phyloP scores from a whole-genome alignment of 2,329 filamentous ascomycete genomes.

The Cordyceps tenuipes region DNA sequence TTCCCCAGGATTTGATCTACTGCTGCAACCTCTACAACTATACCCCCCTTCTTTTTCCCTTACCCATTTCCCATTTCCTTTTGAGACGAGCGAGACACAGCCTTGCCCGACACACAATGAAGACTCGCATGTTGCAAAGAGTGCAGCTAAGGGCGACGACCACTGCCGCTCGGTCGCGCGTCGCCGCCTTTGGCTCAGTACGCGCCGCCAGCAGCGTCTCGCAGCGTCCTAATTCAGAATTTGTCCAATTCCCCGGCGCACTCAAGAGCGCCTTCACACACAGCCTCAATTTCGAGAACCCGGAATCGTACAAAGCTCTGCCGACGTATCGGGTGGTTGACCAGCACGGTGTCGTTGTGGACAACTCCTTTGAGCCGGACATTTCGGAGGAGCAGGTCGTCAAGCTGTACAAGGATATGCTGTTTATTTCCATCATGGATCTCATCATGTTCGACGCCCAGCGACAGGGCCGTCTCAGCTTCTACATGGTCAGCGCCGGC shows the following conservation, averaged over 20 bases:
- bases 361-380: constrained; percentile 60
- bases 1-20: constrained; percentile 8
- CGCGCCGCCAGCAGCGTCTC: constrained; percentile 43
- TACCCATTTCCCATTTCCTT: neutral
- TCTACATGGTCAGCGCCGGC: constrained; percentile 95
- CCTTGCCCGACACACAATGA: constrained; percentile 21
- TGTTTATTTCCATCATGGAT: constrained; percentile 77
- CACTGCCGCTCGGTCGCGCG: constrained; percentile 16
- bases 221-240: constrained; percentile 46
- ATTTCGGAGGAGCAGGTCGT: constrained; percentile 55
- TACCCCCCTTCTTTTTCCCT: neutral
- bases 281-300: constrained; percentile 66
- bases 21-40: constrained; percentile 6
- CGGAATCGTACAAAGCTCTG: constrained; percentile 65
- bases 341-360: constrained; percentile 76
- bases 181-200: constrained; percentile 16
- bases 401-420: constrained; percentile 57
- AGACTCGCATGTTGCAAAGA: constrained; percentile 24
- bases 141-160: constrained; percentile 19
- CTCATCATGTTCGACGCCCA: constrained; percentile 97
- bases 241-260: constrained; percentile 81
- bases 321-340: constrained; percentile 89
- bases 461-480: constrained; percentile 83
- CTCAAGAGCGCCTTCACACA: constrained; percentile 89
- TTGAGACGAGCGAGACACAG: neutral